A percentile compares a stretch with the other conserved stretches of the same genome.
Evolutionary conservation across 306 rosid species (phyloP).

Genomic region (Gleditsia sinensis): DNA sequence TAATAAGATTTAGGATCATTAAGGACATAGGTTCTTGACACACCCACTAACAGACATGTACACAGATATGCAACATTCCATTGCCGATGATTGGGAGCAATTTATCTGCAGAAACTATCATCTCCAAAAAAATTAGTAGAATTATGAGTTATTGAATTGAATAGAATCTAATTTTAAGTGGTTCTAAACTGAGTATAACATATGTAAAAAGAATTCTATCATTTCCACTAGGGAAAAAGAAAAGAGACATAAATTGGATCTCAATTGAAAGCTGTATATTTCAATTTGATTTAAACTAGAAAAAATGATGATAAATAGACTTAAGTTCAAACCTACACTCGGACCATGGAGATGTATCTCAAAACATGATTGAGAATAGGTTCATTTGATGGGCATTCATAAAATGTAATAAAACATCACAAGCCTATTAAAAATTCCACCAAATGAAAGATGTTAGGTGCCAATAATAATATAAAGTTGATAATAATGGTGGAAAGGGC

Average conservation of each 20-base stretch:
- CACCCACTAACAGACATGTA: constrained; percentile 10
- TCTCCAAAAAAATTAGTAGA: constrained; percentile 15
- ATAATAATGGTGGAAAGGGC: not conserved
- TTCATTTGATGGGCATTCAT: constrained; percentile 2
- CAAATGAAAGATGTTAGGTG: not conserved
- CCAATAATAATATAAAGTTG: constrained; percentile 5
- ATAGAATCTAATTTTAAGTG: constrained; percentile 17
- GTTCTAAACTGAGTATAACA: not conserved
- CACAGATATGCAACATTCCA: constrained; percentile 12
- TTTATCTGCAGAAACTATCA: constrained; percentile 2
- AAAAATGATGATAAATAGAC: constrained; percentile 17
- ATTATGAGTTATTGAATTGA: not conserved
- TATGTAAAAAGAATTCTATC: constrained; percentile 4
- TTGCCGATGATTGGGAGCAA: constrained; percentile 26
- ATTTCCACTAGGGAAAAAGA: not conserved
- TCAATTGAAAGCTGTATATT: not conserved
- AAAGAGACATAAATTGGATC: not conserved
- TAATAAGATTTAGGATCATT: constrained; percentile 31
- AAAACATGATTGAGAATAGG: not conserved
- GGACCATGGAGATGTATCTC: constrained; percentile 9
- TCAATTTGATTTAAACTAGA: not conserved
- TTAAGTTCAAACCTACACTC: not conserved
- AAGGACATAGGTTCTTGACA: constrained; percentile 5
- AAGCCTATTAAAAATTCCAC: not conserved
- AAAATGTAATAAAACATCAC: not conserved